Evolutionary conservation across 306 rosid genomes (phyloP).

Genomic region (Fagus crenata): DNA sequence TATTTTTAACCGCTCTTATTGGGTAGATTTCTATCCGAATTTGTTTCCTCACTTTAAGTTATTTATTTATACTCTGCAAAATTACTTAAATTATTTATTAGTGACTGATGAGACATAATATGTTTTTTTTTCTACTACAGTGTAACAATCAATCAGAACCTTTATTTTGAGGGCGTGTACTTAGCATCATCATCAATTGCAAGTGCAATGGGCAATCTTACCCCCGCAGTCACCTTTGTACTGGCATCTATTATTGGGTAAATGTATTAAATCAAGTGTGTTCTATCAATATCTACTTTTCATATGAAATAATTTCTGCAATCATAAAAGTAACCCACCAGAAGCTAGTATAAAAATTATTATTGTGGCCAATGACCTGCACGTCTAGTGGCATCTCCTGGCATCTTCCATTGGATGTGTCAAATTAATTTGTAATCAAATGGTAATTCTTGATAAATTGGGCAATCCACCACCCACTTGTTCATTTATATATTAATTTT

Average conservation of each 20-base stretch:
- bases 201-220: conserved; percentile 52
- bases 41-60: conserved; percentile 2
- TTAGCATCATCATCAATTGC: conserved; percentile 47
- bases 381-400: too few species aligned
- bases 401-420: too few species aligned
- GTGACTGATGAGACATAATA: neutral
- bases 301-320: too few species aligned
- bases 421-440: too few species aligned
- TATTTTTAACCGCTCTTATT: conserved; percentile 43
- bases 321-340: too few species aligned
- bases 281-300: too few species aligned
- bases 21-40: conserved; percentile 38
- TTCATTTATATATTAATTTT: too few species aligned
- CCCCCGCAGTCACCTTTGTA: conserved; percentile 59
- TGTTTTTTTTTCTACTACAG: conserved; percentile 11
- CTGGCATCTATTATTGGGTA: conserved; percentile 49
- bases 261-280: neutral
- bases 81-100: too few species aligned
- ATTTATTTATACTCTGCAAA: neutral
- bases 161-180: conserved; percentile 46
- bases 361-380: too few species aligned
- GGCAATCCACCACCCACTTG: too few species aligned
- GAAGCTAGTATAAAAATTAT: too few species aligned
- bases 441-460: too few species aligned
- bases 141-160: conserved; percentile 43